These are phyloP conservation scores for Aspergillus carlsbadensis DNA, from an alignment of 495 filamentous ascomycete genomes.

Conservation along the genomic window DNA sequence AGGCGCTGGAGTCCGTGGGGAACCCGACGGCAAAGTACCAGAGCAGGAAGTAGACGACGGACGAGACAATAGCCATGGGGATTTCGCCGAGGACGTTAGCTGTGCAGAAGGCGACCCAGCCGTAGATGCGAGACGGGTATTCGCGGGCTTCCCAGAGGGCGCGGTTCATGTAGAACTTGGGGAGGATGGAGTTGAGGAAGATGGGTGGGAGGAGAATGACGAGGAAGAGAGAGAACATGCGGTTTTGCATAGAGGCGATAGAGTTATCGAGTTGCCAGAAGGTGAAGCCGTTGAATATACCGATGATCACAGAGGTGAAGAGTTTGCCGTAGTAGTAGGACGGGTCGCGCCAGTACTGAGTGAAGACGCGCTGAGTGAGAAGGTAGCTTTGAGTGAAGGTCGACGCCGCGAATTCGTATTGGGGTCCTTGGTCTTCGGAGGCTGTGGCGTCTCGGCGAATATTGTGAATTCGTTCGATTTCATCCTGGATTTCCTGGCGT, in stretches of 20 bases:
- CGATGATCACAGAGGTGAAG: slow-evolving; percentile 66
- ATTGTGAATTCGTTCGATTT: slow-evolving; percentile 60
- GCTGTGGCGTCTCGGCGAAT: slow-evolving; percentile 51
- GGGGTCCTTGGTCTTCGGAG: slow-evolving; percentile 30
- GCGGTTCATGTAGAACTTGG: slow-evolving; percentile 79
- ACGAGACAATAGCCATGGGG: slow-evolving; percentile 63
- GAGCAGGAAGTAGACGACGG: slow-evolving; percentile 66
- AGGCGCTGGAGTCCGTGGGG: slow-evolving; percentile 57
- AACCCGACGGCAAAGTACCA: slow-evolving; percentile 83
- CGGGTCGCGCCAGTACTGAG: slow-evolving; percentile 67
- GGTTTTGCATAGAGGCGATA: slow-evolving; percentile 71
- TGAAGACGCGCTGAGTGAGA: slow-evolving; percentile 65
- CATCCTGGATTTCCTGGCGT: slow-evolving; percentile 48
- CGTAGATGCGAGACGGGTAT: slow-evolving; percentile 73
- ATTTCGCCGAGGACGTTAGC: slow-evolving; percentile 77
- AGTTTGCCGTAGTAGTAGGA: slow-evolving; percentile 76
- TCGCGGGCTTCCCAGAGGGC: slow-evolving; percentile 75
- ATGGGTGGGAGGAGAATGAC: slow-evolving; percentile 74
- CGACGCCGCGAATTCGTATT: slow-evolving; percentile 64
- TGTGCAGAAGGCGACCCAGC: slow-evolving; percentile 79
- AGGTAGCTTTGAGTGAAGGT: slow-evolving; percentile 56
- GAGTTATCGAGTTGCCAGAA: slow-evolving; percentile 73
- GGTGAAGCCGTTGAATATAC: slow-evolving; percentile 80
- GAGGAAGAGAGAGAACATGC: slow-evolving; percentile 76
- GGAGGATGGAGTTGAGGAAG: slow-evolving; percentile 73